Percentiles rank a stretch among this genome's conserved stretches.
These are phyloP conservation scores for Agrocybe pediades DNA, from an alignment of 768 basidiomycete genomes.

Conservation along the genomic window DNA sequence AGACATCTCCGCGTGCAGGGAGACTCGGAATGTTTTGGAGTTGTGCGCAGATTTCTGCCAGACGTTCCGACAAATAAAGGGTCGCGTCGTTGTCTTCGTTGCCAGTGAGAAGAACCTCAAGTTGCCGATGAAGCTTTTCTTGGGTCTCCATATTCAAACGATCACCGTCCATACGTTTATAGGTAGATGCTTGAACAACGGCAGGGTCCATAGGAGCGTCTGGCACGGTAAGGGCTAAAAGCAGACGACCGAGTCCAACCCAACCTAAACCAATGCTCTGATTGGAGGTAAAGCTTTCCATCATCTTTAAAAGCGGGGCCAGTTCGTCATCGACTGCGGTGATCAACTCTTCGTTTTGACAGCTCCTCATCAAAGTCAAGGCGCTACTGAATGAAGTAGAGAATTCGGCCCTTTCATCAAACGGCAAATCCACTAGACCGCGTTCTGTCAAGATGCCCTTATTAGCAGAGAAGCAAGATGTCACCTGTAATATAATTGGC, in stretches of 20 bases:
- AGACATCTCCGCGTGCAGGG: constrained; percentile 40
- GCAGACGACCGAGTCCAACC: constrained; percentile 58
- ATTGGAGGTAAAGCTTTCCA: constrained; percentile 10
- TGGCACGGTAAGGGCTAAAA: constrained; percentile 79
- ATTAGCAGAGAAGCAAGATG: constrained; percentile 43
- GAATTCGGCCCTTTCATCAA: constrained; percentile 1
- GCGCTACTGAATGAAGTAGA: constrained; percentile 11
- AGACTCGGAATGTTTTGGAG: constrained; percentile 26
- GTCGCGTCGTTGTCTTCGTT: constrained; percentile 53
- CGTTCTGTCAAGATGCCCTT: constrained; percentile 30
- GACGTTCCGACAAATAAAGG: constrained; percentile 39
- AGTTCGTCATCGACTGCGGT: constrained; percentile 33
- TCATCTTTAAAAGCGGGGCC: constrained; percentile 16
- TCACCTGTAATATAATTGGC: constrained; percentile 32
- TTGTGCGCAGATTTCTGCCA: constrained; percentile 30
- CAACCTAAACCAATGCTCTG: constrained; percentile 43
- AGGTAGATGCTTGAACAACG: constrained; percentile 52
- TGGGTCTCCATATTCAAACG: constrained; percentile 44
- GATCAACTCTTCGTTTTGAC: constrained; percentile 34
- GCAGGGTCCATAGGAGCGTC: constrained; percentile 87
- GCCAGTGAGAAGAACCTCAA: constrained; percentile 61
- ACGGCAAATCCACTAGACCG: constrained; percentile 11
- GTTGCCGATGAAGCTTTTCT: constrained; percentile 49
- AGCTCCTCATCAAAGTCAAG: constrained; percentile 31
- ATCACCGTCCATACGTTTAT: constrained; percentile 45